Conservation (phyloP, 352 stramenopile species). For the Pythium diclinum region DNA sequence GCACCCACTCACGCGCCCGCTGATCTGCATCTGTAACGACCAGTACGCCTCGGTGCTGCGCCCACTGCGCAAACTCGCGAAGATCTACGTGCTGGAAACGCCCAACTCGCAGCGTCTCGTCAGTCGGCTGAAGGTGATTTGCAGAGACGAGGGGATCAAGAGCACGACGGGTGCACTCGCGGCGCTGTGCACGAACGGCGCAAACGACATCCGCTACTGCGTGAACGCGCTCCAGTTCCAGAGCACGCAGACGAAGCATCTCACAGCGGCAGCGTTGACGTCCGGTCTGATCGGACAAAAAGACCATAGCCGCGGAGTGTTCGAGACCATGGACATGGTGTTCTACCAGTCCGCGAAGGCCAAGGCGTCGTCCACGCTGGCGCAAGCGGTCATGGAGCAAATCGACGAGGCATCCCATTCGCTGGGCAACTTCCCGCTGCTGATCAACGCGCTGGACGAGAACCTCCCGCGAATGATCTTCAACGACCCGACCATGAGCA, state of each 20-base stretch:
- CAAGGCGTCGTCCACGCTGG: slow-evolving; percentile 24
- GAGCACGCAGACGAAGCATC: slow-evolving; percentile 40
- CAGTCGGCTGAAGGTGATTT: slow-evolving; percentile 90
- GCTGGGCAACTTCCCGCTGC: slow-evolving; percentile 72
- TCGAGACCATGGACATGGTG: slow-evolving; percentile 67
- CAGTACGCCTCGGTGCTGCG: slow-evolving; percentile 94
- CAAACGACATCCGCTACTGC: slow-evolving; percentile 94
- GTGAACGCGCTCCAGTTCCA: slow-evolving; percentile 97
- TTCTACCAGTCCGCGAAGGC: slow-evolving; percentile 64
- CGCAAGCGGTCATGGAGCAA: slow-evolving; percentile 30
- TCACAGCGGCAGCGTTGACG: slow-evolving; percentile 27
- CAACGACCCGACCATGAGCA: slow-evolving; percentile 88
- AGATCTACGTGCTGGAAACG: slow-evolving; percentile 91
- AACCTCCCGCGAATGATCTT: slow-evolving; percentile 88
- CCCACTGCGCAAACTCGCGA: slow-evolving; percentile 91
- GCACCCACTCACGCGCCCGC: slow-evolving; percentile 87
- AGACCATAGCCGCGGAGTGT: slow-evolving; percentile 55
- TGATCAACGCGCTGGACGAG: slow-evolving; percentile 88
- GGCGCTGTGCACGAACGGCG: slow-evolving; percentile 53
- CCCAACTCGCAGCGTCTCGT: slow-evolving; percentile 88
- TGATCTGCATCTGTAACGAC: slow-evolving; percentile 99
- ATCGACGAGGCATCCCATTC: slow-evolving; percentile 69
- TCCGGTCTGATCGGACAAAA: slow-evolving; percentile 50
- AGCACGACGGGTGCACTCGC: slow-evolving; percentile 66
- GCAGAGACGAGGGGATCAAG: slow-evolving; percentile 84